A percentile compares a stretch with the other conserved stretches of the same genome.
These are phyloP conservation scores for Phytophthora syringae DNA, from an alignment of 352 stramenopile genomes.

Conservation along the genomic window DNA sequence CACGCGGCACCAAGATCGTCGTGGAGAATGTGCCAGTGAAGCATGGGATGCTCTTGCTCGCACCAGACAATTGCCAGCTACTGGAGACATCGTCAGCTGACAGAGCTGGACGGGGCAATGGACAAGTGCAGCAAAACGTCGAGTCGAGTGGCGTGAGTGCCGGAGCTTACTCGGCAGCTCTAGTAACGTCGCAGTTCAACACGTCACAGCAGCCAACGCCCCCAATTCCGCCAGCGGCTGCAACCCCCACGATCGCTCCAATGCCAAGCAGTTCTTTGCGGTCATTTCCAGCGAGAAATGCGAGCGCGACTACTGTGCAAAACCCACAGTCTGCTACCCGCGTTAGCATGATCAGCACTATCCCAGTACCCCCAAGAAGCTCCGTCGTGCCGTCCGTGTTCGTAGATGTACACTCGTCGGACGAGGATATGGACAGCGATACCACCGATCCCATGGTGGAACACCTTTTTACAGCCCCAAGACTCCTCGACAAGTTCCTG, in stretches of 20 bases:
- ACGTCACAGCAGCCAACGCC: conserved; percentile 17
- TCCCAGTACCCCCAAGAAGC: conserved; percentile 4
- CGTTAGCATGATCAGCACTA: conserved; percentile 5
- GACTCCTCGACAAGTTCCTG: conserved; percentile 39
- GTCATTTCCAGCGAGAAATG: conserved; percentile 3
- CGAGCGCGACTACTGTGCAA: background rate
- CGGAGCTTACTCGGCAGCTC: conserved; percentile 64
- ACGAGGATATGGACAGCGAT: conserved; percentile 68
- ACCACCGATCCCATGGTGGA: conserved; percentile 75
- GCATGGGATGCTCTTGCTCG: conserved; percentile 76
- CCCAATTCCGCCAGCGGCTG: conserved; percentile 2
- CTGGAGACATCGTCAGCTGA: conserved; percentile 49
- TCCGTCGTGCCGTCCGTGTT: conserved; percentile 46
- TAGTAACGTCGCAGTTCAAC: conserved; percentile 57
- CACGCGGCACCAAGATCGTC: conserved; percentile 70
- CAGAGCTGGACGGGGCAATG: conserved; percentile 13
- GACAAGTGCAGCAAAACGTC: conserved; percentile 11
- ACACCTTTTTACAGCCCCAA: conserved; percentile 86
- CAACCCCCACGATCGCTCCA: conserved; percentile 6
- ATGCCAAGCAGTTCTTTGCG: background rate
- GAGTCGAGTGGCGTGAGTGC: conserved; percentile 26
- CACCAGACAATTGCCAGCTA: conserved; percentile 68
- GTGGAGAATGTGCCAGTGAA: conserved; percentile 73
- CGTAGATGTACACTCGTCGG: conserved; percentile 64
- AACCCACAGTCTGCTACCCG: conserved; percentile 5